phyloP scores from a whole-genome alignment of 2,329 filamentous ascomycete species.

The Fusarium guadeloupense region DNA sequence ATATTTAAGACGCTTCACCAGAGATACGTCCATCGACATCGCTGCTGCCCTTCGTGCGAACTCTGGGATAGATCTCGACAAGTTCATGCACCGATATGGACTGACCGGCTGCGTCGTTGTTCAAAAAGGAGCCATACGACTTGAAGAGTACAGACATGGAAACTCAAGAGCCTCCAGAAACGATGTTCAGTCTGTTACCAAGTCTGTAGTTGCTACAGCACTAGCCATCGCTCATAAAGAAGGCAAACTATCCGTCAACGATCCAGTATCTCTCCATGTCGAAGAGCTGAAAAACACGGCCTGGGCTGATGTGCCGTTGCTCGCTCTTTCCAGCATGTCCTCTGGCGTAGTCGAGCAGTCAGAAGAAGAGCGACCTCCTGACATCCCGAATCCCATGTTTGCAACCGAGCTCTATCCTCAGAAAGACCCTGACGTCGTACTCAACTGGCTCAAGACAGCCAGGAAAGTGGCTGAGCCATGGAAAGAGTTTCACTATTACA shows the following conservation, averaged over 20 bases:
- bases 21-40: conserved; percentile 1
- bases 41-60: background rate
- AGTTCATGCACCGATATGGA: conserved; percentile 22
- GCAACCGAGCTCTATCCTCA: conserved; percentile 31
- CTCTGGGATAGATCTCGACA: background rate
- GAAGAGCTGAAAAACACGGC: conserved; percentile 24
- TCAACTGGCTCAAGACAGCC: conserved; percentile 25
- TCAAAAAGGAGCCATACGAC: conserved; percentile 2
- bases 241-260: conserved; percentile 18
- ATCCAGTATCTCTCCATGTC: conserved; percentile 20
- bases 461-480: conserved; percentile 29
- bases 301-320: conserved; percentile 25
- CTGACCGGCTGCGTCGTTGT: conserved; percentile 27
- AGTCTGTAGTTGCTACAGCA: conserved; percentile 25
- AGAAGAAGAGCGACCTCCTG: conserved; percentile 15
- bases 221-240: conserved; percentile 24
- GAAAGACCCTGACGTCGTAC: conserved; percentile 10
- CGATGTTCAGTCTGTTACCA: conserved; percentile 28
- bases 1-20: conserved; percentile 10
- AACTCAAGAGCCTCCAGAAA: conserved; percentile 25
- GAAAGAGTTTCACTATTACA: conserved; percentile 38
- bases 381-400: conserved; percentile 30
- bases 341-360: conserved; percentile 30
- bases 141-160: conserved; percentile 31
- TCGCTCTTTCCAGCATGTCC: conserved; percentile 27